Evolutionary conservation across 2,329 filamentous ascomycete genomes (phyloP).

Genomic region (Cyclaneusma minus): DNA sequence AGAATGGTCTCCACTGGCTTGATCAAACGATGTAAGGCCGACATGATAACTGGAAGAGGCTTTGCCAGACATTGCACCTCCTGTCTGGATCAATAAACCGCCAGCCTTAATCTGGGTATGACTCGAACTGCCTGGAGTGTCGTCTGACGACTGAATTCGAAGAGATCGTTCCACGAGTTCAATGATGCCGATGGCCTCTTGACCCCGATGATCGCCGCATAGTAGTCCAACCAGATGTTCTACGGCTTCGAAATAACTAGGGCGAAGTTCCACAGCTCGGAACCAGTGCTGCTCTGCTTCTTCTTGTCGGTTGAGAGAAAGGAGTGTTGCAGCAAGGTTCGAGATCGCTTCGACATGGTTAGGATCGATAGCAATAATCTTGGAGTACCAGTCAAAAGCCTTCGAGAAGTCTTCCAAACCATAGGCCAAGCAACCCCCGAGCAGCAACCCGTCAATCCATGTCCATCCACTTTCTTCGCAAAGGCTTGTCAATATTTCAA

Average conservation of each 20-base stretch:
- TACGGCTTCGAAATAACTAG: conserved; percentile 84
- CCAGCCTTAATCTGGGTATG: no score
- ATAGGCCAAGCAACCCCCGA: conserved; percentile 85
- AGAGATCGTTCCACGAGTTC: conserved; percentile 67
- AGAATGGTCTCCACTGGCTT: conserved; percentile 8
- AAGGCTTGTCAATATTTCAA: conserved; percentile 57
- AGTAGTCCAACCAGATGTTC: conserved; percentile 85
- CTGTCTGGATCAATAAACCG: no score
- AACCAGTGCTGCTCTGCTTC: conserved; percentile 83
- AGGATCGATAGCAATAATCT: conserved; percentile 38
- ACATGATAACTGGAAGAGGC: conserved; percentile 17
- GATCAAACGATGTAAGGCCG: no score
- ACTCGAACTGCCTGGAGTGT: no score
- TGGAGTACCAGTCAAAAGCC: conserved; percentile 58
- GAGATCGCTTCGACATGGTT: conserved; percentile 82
- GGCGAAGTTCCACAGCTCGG: conserved; percentile 65
- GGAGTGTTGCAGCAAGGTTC: conserved; percentile 77
- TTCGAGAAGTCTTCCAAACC: conserved; percentile 73
- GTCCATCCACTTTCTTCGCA: conserved; percentile 71
- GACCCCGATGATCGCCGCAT: conserved; percentile 64
- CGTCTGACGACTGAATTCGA: conserved; percentile 29
- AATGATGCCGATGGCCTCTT: conserved; percentile 78
- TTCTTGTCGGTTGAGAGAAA: conserved; percentile 65
- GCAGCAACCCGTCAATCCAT: conserved; percentile 86
- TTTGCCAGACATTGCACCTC: conserved; percentile 13